Base-by-base conservation (phyloP, 768 basidiomycete species). In the Leucocoprinus sp. region DNA sequence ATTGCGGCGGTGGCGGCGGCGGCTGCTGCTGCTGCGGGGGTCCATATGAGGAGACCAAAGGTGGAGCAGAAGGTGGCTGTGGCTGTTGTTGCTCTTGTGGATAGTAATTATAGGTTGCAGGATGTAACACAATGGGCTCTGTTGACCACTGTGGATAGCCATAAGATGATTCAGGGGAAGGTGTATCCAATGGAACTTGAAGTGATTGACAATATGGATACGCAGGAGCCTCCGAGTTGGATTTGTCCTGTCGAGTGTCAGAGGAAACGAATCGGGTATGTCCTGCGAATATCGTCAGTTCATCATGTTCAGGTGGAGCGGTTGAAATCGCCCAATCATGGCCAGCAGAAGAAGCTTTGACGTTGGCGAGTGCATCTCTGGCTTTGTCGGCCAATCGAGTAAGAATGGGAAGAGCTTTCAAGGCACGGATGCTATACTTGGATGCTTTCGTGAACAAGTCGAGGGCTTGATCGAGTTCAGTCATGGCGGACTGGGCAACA, bases 271-370 rank as follows among this genome's bases (percentile, higher is more conserved):
- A 74, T 7, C 76, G 69, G 0, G 76, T 81, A 48, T 76, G 74
- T 3, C 84, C 84, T 0, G 81, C 76, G 54, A 85, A 80, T 35
- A 86, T 82, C 0, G 75, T 67, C 3, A 87, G 65, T 50, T 83
- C 84, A 48, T 86, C 84, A 15, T 78, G 80, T 0, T 69, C 69
- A n/a, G n/a, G n/a, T n/a, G n/a, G n/a, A n/a, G n/a, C 27, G 1
- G 18, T 3, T 8, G 11, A 8, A 26, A 80, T 61, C 28, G 61
- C 66, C 80, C 77, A 80, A 2, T 54, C 58, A 34, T 64, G 64
- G 1, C 66, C 57, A 0, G 57, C 42, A 5, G 65, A 56, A 31
- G 71, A 72, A 18, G 53, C 65, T 48, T 68, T 63, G 8, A 69
- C 72, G 1, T 64, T 51, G 7, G 68, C 62, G 1, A 85, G 61